A percentile compares a stretch with the other conserved stretches of the same genome.
phyloP scores from a whole-genome alignment of 1,284 basidiomycete genomes.

The Phellopilus nigrolimitatus region DNA sequence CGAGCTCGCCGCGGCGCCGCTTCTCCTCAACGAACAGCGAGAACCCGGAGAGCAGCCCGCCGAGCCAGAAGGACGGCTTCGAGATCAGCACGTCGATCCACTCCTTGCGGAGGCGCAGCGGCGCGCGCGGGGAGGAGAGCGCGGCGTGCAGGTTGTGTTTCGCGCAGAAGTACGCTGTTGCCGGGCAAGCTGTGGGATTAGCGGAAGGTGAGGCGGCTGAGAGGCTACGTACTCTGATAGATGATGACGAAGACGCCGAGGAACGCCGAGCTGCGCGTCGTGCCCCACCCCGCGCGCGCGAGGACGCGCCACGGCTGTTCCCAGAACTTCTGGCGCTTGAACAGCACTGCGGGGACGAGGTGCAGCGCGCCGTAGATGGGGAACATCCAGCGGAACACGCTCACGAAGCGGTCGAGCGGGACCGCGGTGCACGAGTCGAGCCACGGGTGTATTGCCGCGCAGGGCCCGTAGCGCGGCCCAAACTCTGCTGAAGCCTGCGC shows the following conservation, averaged over 20 bases:
- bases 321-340: slow-evolving; percentile 61
- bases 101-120: slow-evolving; percentile 42
- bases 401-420: slow-evolving; percentile 70
- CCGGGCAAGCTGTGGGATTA: not conserved
- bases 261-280: slow-evolving; percentile 84
- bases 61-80: slow-evolving; percentile 70
- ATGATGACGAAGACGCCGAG: slow-evolving; percentile 81
- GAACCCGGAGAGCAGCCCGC: slow-evolving; percentile 74
- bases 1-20: slow-evolving; percentile 75
- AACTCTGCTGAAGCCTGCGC: slow-evolving; percentile 38
- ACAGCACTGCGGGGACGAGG: slow-evolving; percentile 80
- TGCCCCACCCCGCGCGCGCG: slow-evolving; percentile 63
- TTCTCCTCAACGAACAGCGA: slow-evolving; percentile 87
- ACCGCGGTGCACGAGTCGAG: slow-evolving; percentile 65
- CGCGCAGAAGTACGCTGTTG: slow-evolving; percentile 67
- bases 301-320: slow-evolving; percentile 63
- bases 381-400: slow-evolving; percentile 83
- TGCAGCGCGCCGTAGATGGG: slow-evolving; percentile 88
- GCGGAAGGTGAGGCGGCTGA: not conserved
- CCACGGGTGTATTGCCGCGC: slow-evolving; percentile 78
- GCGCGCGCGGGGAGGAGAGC: slow-evolving; percentile 36
- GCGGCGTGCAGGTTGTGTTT: slow-evolving; percentile 56
- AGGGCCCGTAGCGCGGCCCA: slow-evolving; percentile 55
- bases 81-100: slow-evolving; percentile 56
- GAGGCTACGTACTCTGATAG: slow-evolving; percentile 64